These are phyloP conservation scores for Paraleonurus japonicus DNA, from an alignment of 257 asterid genomes.

Conservation along the genomic window DNA sequence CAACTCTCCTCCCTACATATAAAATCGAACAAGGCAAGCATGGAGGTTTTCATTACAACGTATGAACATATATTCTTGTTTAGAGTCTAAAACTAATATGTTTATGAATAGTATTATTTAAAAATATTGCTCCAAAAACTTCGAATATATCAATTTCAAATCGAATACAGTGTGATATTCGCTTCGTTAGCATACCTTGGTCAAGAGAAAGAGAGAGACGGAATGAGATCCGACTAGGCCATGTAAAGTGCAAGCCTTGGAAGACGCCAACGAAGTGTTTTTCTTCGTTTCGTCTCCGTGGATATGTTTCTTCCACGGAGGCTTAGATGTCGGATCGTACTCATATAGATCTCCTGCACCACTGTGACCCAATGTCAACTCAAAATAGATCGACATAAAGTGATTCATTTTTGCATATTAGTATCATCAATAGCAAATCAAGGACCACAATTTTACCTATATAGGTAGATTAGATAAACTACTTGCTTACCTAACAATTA, in stretches of 20 bases:
- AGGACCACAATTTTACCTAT: not conserved
- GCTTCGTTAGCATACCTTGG: constrained; percentile 54
- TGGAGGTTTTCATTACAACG: not conserved
- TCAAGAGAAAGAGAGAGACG: constrained; percentile 62
- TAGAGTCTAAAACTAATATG: constrained; percentile 6
- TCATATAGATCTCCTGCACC: constrained; percentile 86
- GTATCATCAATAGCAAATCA: not conserved
- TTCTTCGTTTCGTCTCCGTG: constrained; percentile 38
- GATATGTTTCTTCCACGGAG: constrained; percentile 92
- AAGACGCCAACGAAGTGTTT: constrained; percentile 44
- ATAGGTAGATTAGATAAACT: not conserved
- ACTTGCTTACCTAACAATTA: constrained; percentile 60
- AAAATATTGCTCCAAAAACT: no score
- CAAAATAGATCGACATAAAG: constrained; percentile 1
- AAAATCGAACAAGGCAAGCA: not conserved
- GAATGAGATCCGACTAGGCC: constrained; percentile 51
- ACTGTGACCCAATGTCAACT: constrained; percentile 39
- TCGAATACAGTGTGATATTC: no score
- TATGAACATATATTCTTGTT: not conserved
- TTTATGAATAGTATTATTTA: no score
- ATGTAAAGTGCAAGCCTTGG: constrained; percentile 51
- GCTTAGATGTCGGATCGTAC: constrained; percentile 61
- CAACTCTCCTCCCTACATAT: constrained; percentile 74
- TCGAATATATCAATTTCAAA: no score
- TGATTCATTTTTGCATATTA: not conserved